These are phyloP conservation scores for Hypseocharis bilobata DNA, from an alignment of 441 rosid species.

Conservation along the genomic window DNA sequence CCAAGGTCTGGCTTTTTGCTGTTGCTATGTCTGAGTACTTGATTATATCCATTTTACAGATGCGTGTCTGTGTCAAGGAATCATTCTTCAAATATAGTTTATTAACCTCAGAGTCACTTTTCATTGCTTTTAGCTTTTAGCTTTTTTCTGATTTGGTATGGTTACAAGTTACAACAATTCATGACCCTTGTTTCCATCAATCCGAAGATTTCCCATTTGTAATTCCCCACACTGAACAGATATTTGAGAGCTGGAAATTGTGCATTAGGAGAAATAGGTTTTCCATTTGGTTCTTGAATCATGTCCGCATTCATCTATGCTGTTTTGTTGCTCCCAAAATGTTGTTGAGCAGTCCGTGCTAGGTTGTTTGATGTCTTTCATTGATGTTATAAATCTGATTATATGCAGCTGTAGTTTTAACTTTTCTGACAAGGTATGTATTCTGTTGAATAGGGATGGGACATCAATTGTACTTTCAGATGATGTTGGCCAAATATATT, in stretches of 20 bases:
- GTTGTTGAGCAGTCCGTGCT: too few species aligned
- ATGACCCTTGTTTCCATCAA: conserved; percentile 3
- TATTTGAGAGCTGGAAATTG: too few species aligned
- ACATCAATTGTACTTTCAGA: conserved; percentile 96
- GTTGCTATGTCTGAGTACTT: background rate
- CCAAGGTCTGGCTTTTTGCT: background rate
- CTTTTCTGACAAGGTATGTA: conserved; percentile 5
- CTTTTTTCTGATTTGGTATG: background rate
- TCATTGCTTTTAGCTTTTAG: background rate
- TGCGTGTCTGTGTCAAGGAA: background rate
- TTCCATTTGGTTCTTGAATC: too few species aligned
- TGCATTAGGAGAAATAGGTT: too few species aligned
- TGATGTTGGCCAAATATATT: conserved; percentile 93
- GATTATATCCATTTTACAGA: background rate
- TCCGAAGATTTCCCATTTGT: background rate
- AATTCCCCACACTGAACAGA: background rate
- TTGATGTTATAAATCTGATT: background rate
- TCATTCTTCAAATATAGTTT: background rate
- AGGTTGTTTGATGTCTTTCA: too few species aligned
- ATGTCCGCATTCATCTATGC: too few species aligned
- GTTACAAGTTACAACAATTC: background rate
- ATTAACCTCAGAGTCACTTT: background rate
- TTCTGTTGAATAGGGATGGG: conserved; percentile 63
- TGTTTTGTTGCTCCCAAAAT: background rate
- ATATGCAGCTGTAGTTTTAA: background rate